Conservation (phyloP, 352 stramenopile genomes). For the Phytopythium ostracodes region DNA sequence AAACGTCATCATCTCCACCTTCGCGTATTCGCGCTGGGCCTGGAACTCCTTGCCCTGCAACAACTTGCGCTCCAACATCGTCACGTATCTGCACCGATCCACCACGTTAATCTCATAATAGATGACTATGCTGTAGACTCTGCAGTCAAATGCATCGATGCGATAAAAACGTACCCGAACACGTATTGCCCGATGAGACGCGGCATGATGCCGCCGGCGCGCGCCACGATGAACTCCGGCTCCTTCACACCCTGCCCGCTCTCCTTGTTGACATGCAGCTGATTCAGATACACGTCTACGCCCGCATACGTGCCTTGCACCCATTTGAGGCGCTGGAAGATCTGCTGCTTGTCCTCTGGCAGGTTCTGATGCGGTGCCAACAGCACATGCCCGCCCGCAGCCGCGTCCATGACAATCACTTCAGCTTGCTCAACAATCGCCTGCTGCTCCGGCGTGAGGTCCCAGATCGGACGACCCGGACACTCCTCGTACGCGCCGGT, state of each 20-base stretch:
- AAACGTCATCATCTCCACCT: conserved; percentile 22
- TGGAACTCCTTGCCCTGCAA: conserved; percentile 28
- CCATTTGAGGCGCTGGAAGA: conserved; percentile 30
- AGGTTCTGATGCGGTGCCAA: conserved; percentile 26
- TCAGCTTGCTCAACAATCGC: conserved; percentile 21
- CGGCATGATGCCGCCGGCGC: conserved; percentile 35
- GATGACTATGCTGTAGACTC: no score
- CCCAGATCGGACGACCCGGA: conserved; percentile 20
- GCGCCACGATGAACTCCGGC: conserved; percentile 29
- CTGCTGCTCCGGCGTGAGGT: conserved; percentile 23
- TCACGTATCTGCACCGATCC: conserved; percentile 8
- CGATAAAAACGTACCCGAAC: conserved; percentile 10
- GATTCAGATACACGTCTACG: conserved; percentile 26
- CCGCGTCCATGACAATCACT: conserved; percentile 32
- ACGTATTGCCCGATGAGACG: conserved; percentile 42
- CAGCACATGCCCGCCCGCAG: conserved; percentile 17
- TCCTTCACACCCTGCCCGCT: not conserved
- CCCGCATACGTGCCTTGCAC: conserved; percentile 38
- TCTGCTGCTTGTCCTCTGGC: conserved; percentile 21
- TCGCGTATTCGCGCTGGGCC: conserved; percentile 19
- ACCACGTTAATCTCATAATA: no score
- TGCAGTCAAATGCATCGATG: no score
- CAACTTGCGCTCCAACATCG: conserved; percentile 33
- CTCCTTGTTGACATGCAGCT: conserved; percentile 7
- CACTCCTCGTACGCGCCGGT: conserved; percentile 21